Percentiles rank a stretch among this genome's conserved stretches.
phyloP scores from a whole-genome alignment of 2,329 filamentous ascomycete species.

The Aurifilum marmelostoma region DNA sequence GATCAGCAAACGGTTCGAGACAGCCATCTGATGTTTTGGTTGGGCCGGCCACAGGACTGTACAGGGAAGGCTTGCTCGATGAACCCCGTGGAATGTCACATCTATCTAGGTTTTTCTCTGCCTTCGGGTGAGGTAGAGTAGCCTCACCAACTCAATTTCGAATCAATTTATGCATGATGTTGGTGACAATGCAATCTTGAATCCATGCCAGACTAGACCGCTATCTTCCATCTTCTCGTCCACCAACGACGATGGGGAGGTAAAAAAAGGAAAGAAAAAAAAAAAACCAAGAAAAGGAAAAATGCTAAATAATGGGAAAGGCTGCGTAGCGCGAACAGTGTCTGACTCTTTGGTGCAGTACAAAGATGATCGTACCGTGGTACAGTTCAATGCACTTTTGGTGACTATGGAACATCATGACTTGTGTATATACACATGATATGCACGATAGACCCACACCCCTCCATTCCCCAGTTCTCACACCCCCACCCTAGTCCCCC shows the following conservation, averaged over 20 bases:
- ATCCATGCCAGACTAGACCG: no score
- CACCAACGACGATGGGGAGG: no score
- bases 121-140: no score
- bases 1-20: conserved; percentile 20
- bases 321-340: conserved; percentile 18
- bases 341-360: neutral
- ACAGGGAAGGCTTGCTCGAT: conserved; percentile 10
- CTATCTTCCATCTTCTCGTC: no score
- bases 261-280: no score
- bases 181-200: neutral
- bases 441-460: conserved; percentile 2
- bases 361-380: neutral
- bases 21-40: conserved; percentile 18
- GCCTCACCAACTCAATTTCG: neutral
- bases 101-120: neutral
- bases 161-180: neutral
- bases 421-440: neutral
- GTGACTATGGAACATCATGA: neutral
- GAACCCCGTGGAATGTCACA: no score
- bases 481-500: neutral
- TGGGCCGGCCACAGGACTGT: neutral
- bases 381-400: neutral
- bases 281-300: no score
- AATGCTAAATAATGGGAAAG: conserved; percentile 1
- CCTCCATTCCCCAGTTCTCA: neutral